A percentile compares a stretch with the other conserved stretches of the same genome.
Conservation (phyloP, 306 rosid species). For the Lathyrus oleraceus region DNA sequence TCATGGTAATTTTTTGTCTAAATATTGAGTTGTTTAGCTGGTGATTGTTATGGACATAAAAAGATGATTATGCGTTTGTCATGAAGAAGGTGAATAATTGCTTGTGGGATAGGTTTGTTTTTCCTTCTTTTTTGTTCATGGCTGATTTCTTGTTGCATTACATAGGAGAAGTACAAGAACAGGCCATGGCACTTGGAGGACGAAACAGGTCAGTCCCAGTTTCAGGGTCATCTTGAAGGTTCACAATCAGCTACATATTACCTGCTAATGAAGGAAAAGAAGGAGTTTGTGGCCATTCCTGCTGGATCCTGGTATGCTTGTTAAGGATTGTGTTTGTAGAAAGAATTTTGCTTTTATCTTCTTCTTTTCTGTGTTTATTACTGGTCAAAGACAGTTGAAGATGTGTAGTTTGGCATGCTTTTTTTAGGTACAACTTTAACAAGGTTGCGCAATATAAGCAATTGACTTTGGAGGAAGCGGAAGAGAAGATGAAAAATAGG, state of each 20-base stretch:
- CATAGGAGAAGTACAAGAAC: conserved; percentile 89
- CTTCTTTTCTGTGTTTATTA: conserved; percentile 18
- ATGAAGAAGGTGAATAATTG: conserved; percentile 9
- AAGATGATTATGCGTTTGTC: neutral
- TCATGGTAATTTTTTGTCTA: neutral
- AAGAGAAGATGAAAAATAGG: conserved; percentile 92
- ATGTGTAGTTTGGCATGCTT: conserved; percentile 26
- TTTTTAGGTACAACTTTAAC: conserved; percentile 85
- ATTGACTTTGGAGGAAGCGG: conserved; percentile 95
- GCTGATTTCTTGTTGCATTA: conserved; percentile 31
- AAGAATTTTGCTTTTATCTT: conserved; percentile 5
- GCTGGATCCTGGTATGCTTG: conserved; percentile 91
- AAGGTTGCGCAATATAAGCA: conserved; percentile 96
- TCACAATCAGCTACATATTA: conserved; percentile 92
- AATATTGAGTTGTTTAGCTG: conserved; percentile 17
- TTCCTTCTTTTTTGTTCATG: neutral
- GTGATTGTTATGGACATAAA: conserved; percentile 4
- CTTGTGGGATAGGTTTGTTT: neutral
- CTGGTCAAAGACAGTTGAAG: conserved; percentile 7
- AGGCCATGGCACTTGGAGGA: conserved; percentile 98
- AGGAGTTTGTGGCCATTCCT: conserved; percentile 93
- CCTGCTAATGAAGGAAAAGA: conserved; percentile 77
- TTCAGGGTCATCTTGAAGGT: conserved; percentile 91
- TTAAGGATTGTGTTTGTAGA: neutral
- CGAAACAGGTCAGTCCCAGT: conserved; percentile 88